Base-by-base conservation (phyloP, 371 early-diverging fungal genomes). In the Circinella umbellata region DNA sequence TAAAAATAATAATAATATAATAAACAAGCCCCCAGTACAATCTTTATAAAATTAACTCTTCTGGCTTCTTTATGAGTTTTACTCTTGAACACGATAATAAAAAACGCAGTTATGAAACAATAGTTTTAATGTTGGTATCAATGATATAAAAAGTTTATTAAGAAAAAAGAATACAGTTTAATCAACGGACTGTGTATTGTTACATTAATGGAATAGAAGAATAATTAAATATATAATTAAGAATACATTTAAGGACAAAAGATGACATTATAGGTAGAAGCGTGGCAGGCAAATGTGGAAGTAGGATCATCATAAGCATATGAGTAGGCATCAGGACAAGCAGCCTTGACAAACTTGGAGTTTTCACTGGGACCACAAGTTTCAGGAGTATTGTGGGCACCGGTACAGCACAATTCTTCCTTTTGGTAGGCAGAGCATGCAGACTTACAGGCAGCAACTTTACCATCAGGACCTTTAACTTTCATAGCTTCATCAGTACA, bases 261-360 rank as follows among this genome's bases (percentile, higher is more conserved):
- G 20, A 72, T 70, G 51, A 86, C 75, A 49, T 65, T 67, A 73
- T 85, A 86, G 7, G 64, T 67, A n/a, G 65, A 55, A 36, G 79
- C 73, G 18, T 66, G 55, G 71, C 86, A 86, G 27, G 72, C 70
- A 69, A 75, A 85, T 1, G 84, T 79, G 62, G 76, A 75, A 3
- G 80, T 79, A 15, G 67, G 60, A 69, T 87, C 87, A 69, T 87
- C 87, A 61, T 81, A 85, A 37, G 84, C 83, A 76, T 78, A 87
- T n/a, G 78, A 78, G 70, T 82, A 82, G 18, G 76, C 71, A 54
- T 80, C 72, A 54, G 83, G 83, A 39, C 83, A 82, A 14, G 66
- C 69, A 1, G 48, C 35, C 62, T 82, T 76, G 47, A 80, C 67
- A 36, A 63, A 60, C 36, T 69, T 63, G 17, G 83, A 76, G 66